Evolutionary conservation across 2,329 filamentous ascomycete genomes (phyloP), one percentile per base, ranked within the genome.

Genomic region (Colletotrichum sp.): DNA sequence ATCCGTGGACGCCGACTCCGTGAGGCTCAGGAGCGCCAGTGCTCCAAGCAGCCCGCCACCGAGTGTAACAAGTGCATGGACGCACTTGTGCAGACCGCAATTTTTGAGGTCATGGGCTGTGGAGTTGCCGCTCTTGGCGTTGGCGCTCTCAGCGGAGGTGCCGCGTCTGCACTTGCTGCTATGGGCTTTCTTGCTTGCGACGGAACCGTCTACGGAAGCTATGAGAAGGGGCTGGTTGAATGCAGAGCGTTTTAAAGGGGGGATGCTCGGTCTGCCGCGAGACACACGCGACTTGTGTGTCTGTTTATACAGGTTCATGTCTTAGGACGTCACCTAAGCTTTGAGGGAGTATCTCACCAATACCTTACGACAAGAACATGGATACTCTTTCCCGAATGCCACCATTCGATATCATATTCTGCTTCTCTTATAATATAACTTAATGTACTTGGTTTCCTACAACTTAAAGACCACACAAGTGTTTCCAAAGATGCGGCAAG

Each of bases 41-140:
- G 66, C 52, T n/a, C 18, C n/a, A 68, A 68, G 52, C 18, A 58
- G 8, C 66, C 66, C 12, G 16, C 66, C n/a, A 43, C 66, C 32
- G 66, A 68, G 30, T 68, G 66, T 21, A 57, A 68, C n/a, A 68
- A 68, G 32, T 68, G 66, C 32, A 68, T 68, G 66, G 48, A 68
- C n/a, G 30, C 66, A 8, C 52, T 58, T 18, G 52, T 68, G 18
- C n/a, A 21, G 21, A 60, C 66, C 13, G 48, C 66, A 21, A 68
- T 58, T 18, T 57, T 57, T 16, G n/a, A 58, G 48, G 66, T 58
- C 30, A 68, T 68, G 66, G 66, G 24, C 6, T 68, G 66, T 36
- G 52, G 66, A n/a, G 52, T 68, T 38, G 66, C 66, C 15, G 30
- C 66, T 32, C 66, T 68, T 38, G 66, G 66, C 30, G 65, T 67